Evolutionary conservation across 805 yeast species (phyloP), one percentile per base, ranked within the genome.

Genomic region (Yamadazyma paraphyllophila): DNA sequence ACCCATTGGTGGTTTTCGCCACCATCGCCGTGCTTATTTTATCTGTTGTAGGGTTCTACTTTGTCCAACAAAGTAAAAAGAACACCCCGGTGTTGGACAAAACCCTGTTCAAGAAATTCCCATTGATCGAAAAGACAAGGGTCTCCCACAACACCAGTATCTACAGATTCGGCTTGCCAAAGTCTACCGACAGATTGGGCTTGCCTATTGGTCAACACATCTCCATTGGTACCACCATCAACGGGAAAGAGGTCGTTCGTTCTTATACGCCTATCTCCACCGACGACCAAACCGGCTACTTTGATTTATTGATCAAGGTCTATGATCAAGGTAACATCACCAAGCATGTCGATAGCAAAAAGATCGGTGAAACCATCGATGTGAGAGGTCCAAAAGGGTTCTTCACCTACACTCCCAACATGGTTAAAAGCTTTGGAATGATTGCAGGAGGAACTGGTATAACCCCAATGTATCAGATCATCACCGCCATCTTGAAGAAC

Each of bases 361-460:
- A 83, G 54, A 72, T 90, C 48, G 97, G 97, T 53, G 95, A 91
- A 56, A 61, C 75, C 33, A 82, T 90, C 56, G 81, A 78, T 41
- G 85, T 89, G 47, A 79, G 86, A 61, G 96, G 98, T 25, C 98
- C 98, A 57, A 88, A 87, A 69, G 97, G 98, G 7, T 81, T 81
- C 59, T 89, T 87, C 74, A 77, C 82, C 50, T 91, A 91, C 70
- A 73, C 80, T 43, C 89, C 95, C 55, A 88, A 87, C 68, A 82
- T 85, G 82, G 82, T 79, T 46, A 71, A 76, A 47, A 76, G 78
- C 49, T 75, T 91, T 48, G 89, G 85, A 44, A 91, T 91, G 97
- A 82, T 92, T 54, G 96, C 96, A 35, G 97, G 97, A 55, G 98
- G 97, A 60, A 88, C 97, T 32, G 97, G 97, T 64, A 85, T 90